Evolutionary conservation across 2,329 filamentous ascomycete genomes (phyloP).

Genomic region (Clarireedia monteithiana): DNA sequence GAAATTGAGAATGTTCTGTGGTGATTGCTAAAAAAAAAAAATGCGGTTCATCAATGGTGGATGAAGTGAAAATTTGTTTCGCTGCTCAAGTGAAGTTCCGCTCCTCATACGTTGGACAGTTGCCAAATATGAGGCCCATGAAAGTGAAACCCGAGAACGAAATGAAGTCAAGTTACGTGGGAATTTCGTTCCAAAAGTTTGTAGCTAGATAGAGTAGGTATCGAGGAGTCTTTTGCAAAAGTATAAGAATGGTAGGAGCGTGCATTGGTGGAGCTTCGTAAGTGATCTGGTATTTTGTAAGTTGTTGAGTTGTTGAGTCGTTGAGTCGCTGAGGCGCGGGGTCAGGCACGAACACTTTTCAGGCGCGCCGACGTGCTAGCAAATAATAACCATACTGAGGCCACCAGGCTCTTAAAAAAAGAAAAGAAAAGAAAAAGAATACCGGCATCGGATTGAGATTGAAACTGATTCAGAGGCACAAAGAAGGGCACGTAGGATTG

Average conservation of each 20-base stretch:
- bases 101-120: background rate
- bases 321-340: background rate
- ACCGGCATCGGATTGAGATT: no score
- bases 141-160: slow-evolving; percentile 1
- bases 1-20: background rate
- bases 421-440: no score
- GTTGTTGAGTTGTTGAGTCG: background rate
- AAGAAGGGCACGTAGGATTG: no score
- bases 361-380: background rate
- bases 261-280: slow-evolving; percentile 2
- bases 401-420: background rate
- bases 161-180: background rate
- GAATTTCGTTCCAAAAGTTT: background rate
- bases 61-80: background rate
- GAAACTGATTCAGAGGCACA: no score
- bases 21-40: background rate
- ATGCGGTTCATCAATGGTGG: background rate
- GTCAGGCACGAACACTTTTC: background rate
- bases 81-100: background rate
- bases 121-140: background rate
- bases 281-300: background rate
- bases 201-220: background rate
- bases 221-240: background rate
- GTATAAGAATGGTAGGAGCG: background rate
- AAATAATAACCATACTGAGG: background rate